A percentile compares a stretch with the other conserved stretches of the same genome.
Evolutionary conservation across 1,284 basidiomycete genomes (phyloP).

Genomic region (Anthracocystis panici-leucophaei): DNA sequence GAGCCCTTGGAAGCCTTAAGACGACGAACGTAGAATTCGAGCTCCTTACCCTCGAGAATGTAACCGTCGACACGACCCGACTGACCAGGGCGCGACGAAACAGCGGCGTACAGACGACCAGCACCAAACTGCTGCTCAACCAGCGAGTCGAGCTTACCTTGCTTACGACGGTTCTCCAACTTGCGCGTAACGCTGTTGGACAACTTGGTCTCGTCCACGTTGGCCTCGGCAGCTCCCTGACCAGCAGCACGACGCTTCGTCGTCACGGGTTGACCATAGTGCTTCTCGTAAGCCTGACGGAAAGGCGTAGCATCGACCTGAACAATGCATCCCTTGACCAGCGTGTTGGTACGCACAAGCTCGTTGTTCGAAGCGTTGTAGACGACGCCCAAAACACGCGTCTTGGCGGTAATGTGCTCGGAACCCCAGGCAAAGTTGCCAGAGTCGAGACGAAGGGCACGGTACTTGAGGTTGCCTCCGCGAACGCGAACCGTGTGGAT

Average conservation of each 20-base stretch:
- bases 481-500: conserved; percentile 69
- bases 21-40: conserved; percentile 68
- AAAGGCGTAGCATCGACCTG: conserved; percentile 69
- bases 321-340: conserved; percentile 68
- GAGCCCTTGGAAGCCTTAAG: conserved; percentile 61
- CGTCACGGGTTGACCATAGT: conserved; percentile 69
- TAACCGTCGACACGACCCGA: conserved; percentile 67
- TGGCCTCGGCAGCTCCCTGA: conserved; percentile 58
- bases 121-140: conserved; percentile 70
- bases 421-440: conserved; percentile 70
- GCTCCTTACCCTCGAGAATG: conserved; percentile 69
- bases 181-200: conserved; percentile 60
- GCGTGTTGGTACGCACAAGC: conserved; percentile 70
- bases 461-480: conserved; percentile 69
- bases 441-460: conserved; percentile 68
- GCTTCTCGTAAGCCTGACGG: conserved; percentile 70
- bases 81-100: conserved; percentile 67
- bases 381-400: conserved; percentile 69
- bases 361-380: conserved; percentile 70
- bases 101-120: conserved; percentile 68
- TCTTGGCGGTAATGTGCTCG: conserved; percentile 69
- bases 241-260: conserved; percentile 66
- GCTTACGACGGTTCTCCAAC: conserved; percentile 64
- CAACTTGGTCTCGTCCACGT: conserved; percentile 61
- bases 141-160: conserved; percentile 65